Percentiles rank a stretch among this genome's conserved stretches.
These are phyloP conservation scores for Naganishia onofrii DNA, from an alignment of 768 basidiomycete genomes.

Conservation along the genomic window DNA sequence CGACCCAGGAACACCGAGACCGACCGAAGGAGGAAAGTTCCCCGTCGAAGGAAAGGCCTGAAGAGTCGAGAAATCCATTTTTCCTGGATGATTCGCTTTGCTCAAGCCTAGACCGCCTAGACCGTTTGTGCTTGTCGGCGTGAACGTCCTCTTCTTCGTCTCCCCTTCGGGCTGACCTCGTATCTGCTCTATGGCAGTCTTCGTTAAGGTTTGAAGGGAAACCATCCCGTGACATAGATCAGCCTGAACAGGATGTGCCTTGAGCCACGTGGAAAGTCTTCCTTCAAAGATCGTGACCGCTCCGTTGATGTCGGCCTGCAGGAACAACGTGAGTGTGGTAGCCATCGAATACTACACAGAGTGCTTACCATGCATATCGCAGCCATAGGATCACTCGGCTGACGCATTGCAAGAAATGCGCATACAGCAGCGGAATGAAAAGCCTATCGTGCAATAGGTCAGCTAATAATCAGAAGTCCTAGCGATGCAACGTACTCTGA, in stretches of 20 bases:
- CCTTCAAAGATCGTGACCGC: constrained; percentile 45
- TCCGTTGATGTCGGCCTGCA: constrained; percentile 43
- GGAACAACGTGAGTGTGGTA: background rate
- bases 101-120: background rate
- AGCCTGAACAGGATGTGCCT: constrained; percentile 48
- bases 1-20: background rate
- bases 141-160: constrained; percentile 7
- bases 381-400: constrained; percentile 42
- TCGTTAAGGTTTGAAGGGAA: constrained; percentile 43
- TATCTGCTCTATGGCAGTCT: constrained; percentile 35
- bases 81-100: constrained; percentile 5
- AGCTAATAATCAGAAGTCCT: constrained; percentile 32
- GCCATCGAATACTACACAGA: background rate
- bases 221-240: constrained; percentile 47
- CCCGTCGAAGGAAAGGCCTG: constrained; percentile 29
- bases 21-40: constrained; percentile 17
- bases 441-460: background rate
- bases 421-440: constrained; percentile 29
- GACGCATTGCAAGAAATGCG: constrained; percentile 46
- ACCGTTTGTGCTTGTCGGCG: background rate
- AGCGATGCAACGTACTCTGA: constrained; percentile 46
- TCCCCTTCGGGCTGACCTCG: background rate
- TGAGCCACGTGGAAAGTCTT: constrained; percentile 42
- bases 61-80: constrained; percentile 20
- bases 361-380: constrained; percentile 43